Evolutionary conservation across 805 yeast genomes (phyloP), one percentile per base, ranked within the genome.

Genomic region (Clavispora fructus): DNA sequence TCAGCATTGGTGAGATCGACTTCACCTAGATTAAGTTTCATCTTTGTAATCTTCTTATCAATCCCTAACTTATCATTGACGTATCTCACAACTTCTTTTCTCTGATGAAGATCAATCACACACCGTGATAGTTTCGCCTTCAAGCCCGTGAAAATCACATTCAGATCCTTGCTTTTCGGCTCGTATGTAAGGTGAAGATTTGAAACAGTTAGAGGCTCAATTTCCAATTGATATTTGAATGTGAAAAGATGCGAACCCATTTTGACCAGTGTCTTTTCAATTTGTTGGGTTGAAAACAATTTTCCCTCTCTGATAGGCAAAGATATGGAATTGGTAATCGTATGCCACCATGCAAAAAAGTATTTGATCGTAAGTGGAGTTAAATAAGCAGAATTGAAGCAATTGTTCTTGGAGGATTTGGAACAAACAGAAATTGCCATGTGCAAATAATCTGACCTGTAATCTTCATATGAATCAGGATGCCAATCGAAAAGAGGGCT

Each of bases 371-470:
- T 59, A 33, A 68, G 50, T 0, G 77, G 77, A 1, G 75, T 63
- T 14, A 72, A 55, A 47, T 69, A 68, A 1, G 65, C 66, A 6
- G 66, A 58, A 49, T 71, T 72, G 45, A 60, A 60, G 10, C 65
- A 57, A 40, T 63, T 61, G 0, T 69, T 69, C 6, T 53, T 51
- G 5, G 53, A 38, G 0, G 73, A 60, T 14, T 58, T 60, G 1
- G 74, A 68, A 8, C 58, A 59, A 7, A 72, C 76, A 0, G 71
- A 58, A 7, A 72, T 55, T 6, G 75, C 70, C 53, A 72, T 48
- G 59, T 89, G 96, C 10, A 92, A 72, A 59, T 80, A 91, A 45
- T 89, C 83, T 51, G 95, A 85, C 59, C 98, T 69, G 69, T 82
- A 94, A 0, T 85, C 89, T 11, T 64, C 66, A 61, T 84, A 92